phyloP scores from a whole-genome alignment of 225 moss, liverwort and hornwort species.

The Antitrichia curtipendula region DNA sequence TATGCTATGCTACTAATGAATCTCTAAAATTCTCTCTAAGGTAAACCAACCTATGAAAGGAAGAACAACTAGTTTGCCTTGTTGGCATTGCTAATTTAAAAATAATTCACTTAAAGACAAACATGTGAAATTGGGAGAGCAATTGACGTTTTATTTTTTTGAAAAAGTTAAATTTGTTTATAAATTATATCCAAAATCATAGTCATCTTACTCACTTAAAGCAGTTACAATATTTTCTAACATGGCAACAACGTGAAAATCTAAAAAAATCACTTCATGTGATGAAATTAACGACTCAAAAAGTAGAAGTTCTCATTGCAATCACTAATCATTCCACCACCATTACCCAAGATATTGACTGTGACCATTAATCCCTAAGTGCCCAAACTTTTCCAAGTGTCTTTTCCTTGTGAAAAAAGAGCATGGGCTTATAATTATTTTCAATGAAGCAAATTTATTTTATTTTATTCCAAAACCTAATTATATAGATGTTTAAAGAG shows the following conservation, averaged over 20 bases:
- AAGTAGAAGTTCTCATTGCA: not conserved
- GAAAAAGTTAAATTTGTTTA: not conserved
- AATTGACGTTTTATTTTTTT: not conserved
- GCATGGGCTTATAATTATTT: too few relatives aligned
- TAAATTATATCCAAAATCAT: not conserved
- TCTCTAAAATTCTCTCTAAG: too few relatives aligned
- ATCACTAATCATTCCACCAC: not conserved
- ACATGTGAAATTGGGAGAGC: not conserved
- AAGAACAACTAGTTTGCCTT: not conserved
- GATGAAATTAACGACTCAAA: not conserved
- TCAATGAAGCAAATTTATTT: too few relatives aligned
- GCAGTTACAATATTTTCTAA: too few relatives aligned
- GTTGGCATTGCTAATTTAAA: too few relatives aligned
- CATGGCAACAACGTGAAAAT: accelerated
- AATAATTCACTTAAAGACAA: not conserved
- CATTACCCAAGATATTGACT: not conserved
- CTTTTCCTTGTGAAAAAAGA: too few relatives aligned
- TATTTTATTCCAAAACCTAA: too few relatives aligned
- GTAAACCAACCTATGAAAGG: too few relatives aligned
- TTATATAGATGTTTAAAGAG: too few relatives aligned
- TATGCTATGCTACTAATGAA: too few relatives aligned
- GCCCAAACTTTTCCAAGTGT: too few relatives aligned
- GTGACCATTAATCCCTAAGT: not conserved
- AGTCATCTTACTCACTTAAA: too few relatives aligned
- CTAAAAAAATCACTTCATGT: not conserved